Percentiles rank a stretch among this genome's conserved stretches.
Evolutionary conservation across 345 rosid genomes (phyloP).

Genomic region (Brassica carinata): DNA sequence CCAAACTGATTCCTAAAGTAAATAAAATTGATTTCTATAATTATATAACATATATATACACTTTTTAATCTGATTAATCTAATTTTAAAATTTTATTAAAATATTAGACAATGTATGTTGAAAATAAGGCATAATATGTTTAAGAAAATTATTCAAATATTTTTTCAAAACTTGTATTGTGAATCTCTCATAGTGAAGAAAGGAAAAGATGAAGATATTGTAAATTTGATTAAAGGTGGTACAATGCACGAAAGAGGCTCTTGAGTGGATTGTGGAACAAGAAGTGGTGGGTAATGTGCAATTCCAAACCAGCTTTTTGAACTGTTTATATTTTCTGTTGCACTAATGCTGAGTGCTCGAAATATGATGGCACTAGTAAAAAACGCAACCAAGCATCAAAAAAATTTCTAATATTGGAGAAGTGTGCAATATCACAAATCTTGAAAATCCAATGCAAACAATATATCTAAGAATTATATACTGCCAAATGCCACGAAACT

Average conservation of each 20-base stretch:
- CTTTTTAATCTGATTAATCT: not conserved
- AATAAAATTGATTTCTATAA: not conserved
- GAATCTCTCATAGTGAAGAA: conserved; percentile 29
- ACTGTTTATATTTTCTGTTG: conserved; percentile 29
- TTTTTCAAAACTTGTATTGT: conserved; percentile 2
- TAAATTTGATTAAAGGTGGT: conserved; percentile 25
- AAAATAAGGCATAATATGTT: no score
- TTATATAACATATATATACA: not conserved
- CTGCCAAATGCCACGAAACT: not conserved
- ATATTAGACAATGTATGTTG: not conserved
- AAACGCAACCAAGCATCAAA: not conserved
- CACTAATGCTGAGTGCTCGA: conserved; percentile 36
- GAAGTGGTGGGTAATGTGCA: conserved; percentile 27
- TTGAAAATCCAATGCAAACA: conserved; percentile 3
- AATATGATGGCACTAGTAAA: conserved; percentile 29
- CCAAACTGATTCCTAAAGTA: not conserved
- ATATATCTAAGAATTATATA: not conserved
- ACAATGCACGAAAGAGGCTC: conserved; percentile 26
- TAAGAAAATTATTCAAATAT: not conserved
- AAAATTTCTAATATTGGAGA: not conserved
- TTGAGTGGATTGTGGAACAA: conserved; percentile 27
- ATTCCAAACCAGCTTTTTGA: conserved; percentile 18
- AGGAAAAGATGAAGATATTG: conserved; percentile 10
- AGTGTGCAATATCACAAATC: conserved; percentile 12
- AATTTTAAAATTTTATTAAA: not conserved